Evolutionary conservation across 2,329 filamentous ascomycete genomes (phyloP).

Genomic region (Phaeosphaeria sp.): DNA sequence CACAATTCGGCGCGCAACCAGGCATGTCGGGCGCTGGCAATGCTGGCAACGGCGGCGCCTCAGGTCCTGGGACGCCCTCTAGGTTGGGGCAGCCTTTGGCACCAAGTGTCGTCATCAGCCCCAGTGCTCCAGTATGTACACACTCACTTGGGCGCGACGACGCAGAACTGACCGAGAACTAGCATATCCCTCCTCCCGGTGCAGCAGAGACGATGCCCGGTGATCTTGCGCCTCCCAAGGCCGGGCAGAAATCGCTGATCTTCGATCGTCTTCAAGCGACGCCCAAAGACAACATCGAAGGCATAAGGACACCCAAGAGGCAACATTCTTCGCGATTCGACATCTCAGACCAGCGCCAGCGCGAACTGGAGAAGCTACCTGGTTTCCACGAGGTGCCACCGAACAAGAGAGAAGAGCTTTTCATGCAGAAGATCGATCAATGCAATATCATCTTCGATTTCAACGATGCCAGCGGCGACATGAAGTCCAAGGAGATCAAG

Average conservation of each 20-base stretch:
- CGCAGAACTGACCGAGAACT: constrained; percentile 17
- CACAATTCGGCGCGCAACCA: constrained; percentile 43
- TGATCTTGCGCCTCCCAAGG: constrained; percentile 92
- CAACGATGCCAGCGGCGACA: constrained; percentile 95
- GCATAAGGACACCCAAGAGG: constrained; percentile 90
- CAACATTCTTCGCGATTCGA: constrained; percentile 98
- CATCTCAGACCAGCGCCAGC: constrained; percentile 85
- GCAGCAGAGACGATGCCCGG: constrained; percentile 97
- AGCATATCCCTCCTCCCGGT: constrained; percentile 93
- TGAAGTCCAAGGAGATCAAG: constrained; percentile 99
- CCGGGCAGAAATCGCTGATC: constrained; percentile 84
- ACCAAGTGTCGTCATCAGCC: constrained; percentile 92
- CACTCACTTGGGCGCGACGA: neutral
- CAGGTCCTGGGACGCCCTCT: constrained; percentile 62
- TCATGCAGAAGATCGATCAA: constrained; percentile 99
- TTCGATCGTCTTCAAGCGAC: constrained; percentile 91
- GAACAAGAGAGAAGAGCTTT: constrained; percentile 91
- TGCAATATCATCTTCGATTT: constrained; percentile 99
- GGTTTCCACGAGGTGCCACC: constrained; percentile 98
- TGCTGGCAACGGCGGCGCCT: constrained; percentile 56
- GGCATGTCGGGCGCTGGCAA: constrained; percentile 38
- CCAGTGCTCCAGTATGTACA: constrained; percentile 72
- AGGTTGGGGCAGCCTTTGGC: constrained; percentile 69
- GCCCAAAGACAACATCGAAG: constrained; percentile 95
- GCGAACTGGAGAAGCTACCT: constrained; percentile 94